Evolutionary conservation across 2,329 filamentous ascomycete species (phyloP).

Genomic region (Claviceps cyperi): DNA sequence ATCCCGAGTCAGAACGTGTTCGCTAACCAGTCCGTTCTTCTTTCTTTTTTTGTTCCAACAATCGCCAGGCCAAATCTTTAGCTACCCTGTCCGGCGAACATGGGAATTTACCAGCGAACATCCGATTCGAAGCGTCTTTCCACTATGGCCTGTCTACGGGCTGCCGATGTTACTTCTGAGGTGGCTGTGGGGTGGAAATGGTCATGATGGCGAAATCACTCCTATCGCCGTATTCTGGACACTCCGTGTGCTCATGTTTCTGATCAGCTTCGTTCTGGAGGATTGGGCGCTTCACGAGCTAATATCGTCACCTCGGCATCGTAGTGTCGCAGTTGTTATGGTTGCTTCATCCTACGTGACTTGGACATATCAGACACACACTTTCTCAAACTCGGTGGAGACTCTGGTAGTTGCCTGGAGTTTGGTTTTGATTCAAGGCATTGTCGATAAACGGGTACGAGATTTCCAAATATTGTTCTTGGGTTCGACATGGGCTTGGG

Average conservation of each 20-base stretch:
- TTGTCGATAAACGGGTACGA: constrained; percentile 62
- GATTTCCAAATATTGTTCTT: background rate
- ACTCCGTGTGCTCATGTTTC: constrained; percentile 79
- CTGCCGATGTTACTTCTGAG: constrained; percentile 84
- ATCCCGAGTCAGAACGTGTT: background rate
- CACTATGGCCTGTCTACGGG: constrained; percentile 89
- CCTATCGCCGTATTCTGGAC: constrained; percentile 85
- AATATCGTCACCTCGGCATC: constrained; percentile 57
- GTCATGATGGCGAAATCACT: constrained; percentile 59
- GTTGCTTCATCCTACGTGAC: constrained; percentile 96
- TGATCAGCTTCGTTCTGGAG: constrained; percentile 87
- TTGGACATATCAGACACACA: constrained; percentile 97
- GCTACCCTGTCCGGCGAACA: constrained; percentile 75
- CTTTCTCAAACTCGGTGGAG: constrained; percentile 95
- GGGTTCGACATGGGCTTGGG: constrained; percentile 7
- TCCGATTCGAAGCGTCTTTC: constrained; percentile 91
- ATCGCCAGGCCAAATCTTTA: constrained; percentile 68
- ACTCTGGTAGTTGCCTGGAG: constrained; percentile 89
- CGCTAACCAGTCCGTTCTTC: background rate
- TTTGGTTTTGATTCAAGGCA: constrained; percentile 78
- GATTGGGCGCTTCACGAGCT: constrained; percentile 96
- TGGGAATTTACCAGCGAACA: constrained; percentile 90
- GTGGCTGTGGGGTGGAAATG: constrained; percentile 83
- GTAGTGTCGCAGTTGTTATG: constrained; percentile 62
- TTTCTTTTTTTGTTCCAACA: background rate